Percentiles rank a stretch among this genome's conserved stretches.
These are phyloP conservation scores for Vicia villosa DNA, from an alignment of 306 rosid genomes.

Conservation along the genomic window DNA sequence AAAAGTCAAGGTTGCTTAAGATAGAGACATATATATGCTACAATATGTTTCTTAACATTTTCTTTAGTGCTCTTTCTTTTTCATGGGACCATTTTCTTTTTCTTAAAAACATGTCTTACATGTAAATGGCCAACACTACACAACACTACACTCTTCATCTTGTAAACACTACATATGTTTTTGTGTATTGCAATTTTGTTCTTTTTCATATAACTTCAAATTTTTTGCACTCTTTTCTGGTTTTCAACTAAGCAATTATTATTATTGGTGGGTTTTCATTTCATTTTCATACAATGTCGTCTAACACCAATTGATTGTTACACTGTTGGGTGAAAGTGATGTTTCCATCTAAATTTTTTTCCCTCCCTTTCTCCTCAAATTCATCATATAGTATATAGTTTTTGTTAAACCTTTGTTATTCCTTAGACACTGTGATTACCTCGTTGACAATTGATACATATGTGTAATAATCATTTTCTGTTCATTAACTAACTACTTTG, in stretches of 20 bases:
- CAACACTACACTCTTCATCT: neutral
- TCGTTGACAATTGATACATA: slow-evolving; percentile 51
- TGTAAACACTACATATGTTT: neutral
- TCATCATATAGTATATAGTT: neutral
- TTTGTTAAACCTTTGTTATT: slow-evolving; percentile 57
- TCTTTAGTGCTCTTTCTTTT: slow-evolving; percentile 56
- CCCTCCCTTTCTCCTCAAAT: slow-evolving; percentile 33
- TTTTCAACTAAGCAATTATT: slow-evolving; percentile 39
- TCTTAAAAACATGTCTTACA: slow-evolving; percentile 57
- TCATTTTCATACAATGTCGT: slow-evolving; percentile 32
- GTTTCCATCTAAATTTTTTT: slow-evolving; percentile 24
- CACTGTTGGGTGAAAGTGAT: slow-evolving; percentile 34
- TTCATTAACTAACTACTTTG: slow-evolving; percentile 35
- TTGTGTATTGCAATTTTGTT: slow-evolving; percentile 13
- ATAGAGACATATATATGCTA: slow-evolving; percentile 38
- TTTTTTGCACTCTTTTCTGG: slow-evolving; percentile 1
- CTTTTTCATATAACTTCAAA: slow-evolving; percentile 10
- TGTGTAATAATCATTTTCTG: slow-evolving; percentile 41
- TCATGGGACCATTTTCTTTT: slow-evolving; percentile 46
- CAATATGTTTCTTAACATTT: slow-evolving; percentile 48
- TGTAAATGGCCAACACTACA: slow-evolving; percentile 50
- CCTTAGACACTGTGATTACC: slow-evolving; percentile 62
- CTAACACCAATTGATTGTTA: slow-evolving; percentile 32
- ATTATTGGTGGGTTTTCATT: slow-evolving; percentile 18
- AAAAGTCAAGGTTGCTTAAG: slow-evolving; percentile 49